phyloP scores from a whole-genome alignment of 2,329 filamentous ascomycete species.

The Chalaropsis ovoidea region DNA sequence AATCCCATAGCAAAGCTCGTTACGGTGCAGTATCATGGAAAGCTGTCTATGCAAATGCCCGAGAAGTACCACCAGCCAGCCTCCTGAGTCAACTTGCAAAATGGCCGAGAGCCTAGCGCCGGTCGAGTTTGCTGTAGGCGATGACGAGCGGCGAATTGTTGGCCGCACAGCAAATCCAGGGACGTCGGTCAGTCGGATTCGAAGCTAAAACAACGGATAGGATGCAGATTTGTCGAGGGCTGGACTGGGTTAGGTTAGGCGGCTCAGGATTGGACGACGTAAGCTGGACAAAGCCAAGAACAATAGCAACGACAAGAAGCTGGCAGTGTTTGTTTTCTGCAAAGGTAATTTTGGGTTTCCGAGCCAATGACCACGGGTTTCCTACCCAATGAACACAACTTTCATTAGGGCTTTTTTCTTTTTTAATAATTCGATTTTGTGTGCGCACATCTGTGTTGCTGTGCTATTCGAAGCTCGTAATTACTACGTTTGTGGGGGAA shows the following conservation, averaged over 20 bases:
- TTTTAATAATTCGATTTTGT: too few relatives aligned
- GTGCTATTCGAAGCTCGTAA: too few relatives aligned
- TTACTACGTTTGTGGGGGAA: too few relatives aligned
- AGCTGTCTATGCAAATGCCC: neutral
- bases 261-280: neutral
- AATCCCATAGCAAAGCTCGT: neutral
- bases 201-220: constrained; percentile 2
- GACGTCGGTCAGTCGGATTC: neutral
- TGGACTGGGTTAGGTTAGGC: neutral
- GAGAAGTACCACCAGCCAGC: neutral
- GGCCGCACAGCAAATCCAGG: neutral
- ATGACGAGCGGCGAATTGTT: neutral
- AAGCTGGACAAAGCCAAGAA: too few relatives aligned
- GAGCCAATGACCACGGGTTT: too few relatives aligned
- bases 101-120: neutral
- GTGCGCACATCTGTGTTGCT: too few relatives aligned
- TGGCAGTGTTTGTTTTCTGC: too few relatives aligned
- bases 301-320: neutral
- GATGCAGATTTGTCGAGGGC: neutral
- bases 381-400: too few relatives aligned
- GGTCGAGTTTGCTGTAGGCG: neutral
- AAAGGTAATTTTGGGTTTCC: too few relatives aligned
- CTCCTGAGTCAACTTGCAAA: neutral
- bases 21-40: neutral
- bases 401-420: too few relatives aligned